Base-by-base conservation (phyloP, 2,329 filamentous ascomycete species). In the Periconia macrospinosa region DNA sequence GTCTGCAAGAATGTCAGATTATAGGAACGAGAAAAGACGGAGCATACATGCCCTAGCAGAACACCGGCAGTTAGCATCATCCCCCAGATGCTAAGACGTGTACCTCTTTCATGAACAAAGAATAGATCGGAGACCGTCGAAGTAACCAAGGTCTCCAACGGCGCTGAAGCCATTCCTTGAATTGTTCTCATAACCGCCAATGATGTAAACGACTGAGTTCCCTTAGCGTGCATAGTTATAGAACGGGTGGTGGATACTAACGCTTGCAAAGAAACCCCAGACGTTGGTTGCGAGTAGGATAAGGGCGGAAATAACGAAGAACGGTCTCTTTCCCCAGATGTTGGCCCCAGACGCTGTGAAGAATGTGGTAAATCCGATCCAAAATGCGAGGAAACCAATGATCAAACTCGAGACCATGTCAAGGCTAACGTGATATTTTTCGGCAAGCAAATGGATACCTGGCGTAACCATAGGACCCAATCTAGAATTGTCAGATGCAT, bases 51-150 rank as follows among this genome's bases (percentile, higher is more conserved):
- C 54, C 75, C 76, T 3, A 75, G 72, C 17, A 73, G 64, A 18
- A 78, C 76, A 15, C 72, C 69, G 2, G 65, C 62, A 30, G 58
- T 58, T 13, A 71, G 37, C 65, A 72, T 70, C 35, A 69, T 72
- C 15, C 75, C 72, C 68, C 77, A 78, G 48, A 96, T 82, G 1
- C 92, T 92, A 89, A 97, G 96, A 47, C 92, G 86, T 58, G 88
- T 85, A 37, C 92, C 92, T 54, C 90, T 83, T 77, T 90, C 86
- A 76, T 93, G 93, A 19, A 97, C 91, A 72, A 88, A 96, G 76
- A 92, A 97, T 50, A 97, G 73, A 71, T 97, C 93, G 33, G 92
- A 93, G 2, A 97, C 90, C 27, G 88, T 88, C 1, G 90, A 91
- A 68, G 95, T 96, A 55, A 97, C 88, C 19, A 97, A 79, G 0